Evolutionary conservation across 2,329 filamentous ascomycete species (phyloP).

Genomic region (Paracoccidioides lutzii): DNA sequence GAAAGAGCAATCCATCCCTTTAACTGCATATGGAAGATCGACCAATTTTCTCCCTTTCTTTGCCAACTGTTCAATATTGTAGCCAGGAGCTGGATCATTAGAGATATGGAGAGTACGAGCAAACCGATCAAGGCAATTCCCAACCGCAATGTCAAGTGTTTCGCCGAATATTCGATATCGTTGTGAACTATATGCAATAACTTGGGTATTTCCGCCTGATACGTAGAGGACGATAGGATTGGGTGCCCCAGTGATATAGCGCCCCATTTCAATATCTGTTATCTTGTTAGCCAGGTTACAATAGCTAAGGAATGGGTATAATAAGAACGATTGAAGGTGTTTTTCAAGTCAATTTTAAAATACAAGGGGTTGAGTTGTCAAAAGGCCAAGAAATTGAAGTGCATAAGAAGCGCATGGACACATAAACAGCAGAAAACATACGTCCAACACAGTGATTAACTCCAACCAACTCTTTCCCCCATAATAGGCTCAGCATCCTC

Average conservation of each 20-base stretch:
- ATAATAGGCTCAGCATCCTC: constrained; percentile 67
- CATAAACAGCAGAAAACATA: constrained; percentile 25
- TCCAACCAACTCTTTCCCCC: constrained; percentile 77
- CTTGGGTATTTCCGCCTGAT: constrained; percentile 90
- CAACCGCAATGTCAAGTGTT: constrained; percentile 91
- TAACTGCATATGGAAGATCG: constrained; percentile 88
- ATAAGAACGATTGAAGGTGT: neutral
- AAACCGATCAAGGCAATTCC: constrained; percentile 93
- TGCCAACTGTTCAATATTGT: constrained; percentile 94
- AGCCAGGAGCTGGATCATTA: constrained; percentile 92
- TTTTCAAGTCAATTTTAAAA: neutral
- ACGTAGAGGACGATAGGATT: constrained; percentile 96
- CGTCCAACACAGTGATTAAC: constrained; percentile 96
- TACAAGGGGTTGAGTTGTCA: neutral
- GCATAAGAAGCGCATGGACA: neutral
- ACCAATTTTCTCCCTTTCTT: constrained; percentile 58
- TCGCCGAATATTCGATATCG: constrained; percentile 97
- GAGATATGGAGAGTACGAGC: constrained; percentile 80
- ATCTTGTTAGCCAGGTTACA: neutral
- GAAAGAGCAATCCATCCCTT: constrained; percentile 98
- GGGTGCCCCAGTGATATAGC: constrained; percentile 74
- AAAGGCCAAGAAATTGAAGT: neutral
- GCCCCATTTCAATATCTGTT: constrained; percentile 87
- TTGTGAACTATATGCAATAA: constrained; percentile 90
- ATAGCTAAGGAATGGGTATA: neutral